Evolutionary conservation across 176 grass and related monocot genomes (phyloP).

Genomic region (Hsuehochloa calcarea): DNA sequence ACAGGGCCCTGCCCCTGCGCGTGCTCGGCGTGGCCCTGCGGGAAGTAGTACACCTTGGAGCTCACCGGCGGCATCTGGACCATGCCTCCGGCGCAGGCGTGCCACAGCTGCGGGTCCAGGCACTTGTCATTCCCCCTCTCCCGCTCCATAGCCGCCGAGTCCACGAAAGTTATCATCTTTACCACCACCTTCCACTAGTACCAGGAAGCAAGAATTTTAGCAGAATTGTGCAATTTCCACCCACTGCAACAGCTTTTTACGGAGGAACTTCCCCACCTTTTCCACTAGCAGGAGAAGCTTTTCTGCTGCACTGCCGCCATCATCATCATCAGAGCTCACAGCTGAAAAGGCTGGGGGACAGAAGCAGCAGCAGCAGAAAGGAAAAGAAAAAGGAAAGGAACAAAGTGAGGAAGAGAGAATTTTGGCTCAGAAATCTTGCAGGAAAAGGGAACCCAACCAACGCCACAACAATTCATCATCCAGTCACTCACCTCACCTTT

Average conservation of each 20-base stretch:
- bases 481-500: constrained; percentile 40
- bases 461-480: constrained; percentile 38
- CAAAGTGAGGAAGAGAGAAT: constrained; percentile 1
- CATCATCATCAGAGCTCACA: constrained; percentile 38
- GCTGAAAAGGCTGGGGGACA: constrained; percentile 34
- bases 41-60: constrained; percentile 92
- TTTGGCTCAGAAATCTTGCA: constrained; percentile 43
- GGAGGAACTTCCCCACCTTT: constrained; percentile 32
- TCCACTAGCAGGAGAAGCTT: constrained; percentile 24
- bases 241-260: constrained; percentile 14
- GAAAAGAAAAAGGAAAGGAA: background rate
- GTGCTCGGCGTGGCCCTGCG: constrained; percentile 92
- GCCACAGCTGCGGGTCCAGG: constrained; percentile 88
- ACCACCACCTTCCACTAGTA: background rate
- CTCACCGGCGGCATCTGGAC: constrained; percentile 70
- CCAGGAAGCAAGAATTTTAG: background rate
- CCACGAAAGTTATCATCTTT: constrained; percentile 58
- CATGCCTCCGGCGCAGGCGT: constrained; percentile 86
- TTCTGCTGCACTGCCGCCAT: constrained; percentile 36
- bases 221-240: constrained; percentile 25
- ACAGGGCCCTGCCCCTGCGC: constrained; percentile 40
- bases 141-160: constrained; percentile 57
- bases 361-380: background rate
- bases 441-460: constrained; percentile 21
- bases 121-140: constrained; percentile 42